Conservation (phyloP, 1,284 basidiomycete species). For the Lentinula novae-zelandiae region DNA sequence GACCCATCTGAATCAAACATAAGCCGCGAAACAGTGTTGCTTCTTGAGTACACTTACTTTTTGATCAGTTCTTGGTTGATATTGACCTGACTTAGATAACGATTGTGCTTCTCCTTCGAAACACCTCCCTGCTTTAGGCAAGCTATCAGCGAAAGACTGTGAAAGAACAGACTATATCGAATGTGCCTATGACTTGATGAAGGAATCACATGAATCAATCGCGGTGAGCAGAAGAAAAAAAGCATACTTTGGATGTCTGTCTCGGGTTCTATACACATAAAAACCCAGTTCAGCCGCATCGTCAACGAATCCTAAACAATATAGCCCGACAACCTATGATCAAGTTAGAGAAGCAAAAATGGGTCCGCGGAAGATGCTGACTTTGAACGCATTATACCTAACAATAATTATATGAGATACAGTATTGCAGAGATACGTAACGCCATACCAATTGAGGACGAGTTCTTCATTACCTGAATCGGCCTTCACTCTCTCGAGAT, state of each 20-base stretch:
- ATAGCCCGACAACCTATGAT: constrained; percentile 54
- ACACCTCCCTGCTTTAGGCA: constrained; percentile 46
- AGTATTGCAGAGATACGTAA: neutral
- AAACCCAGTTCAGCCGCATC: constrained; percentile 64
- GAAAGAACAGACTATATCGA: constrained; percentile 65
- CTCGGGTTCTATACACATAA: constrained; percentile 50
- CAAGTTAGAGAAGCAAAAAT: neutral
- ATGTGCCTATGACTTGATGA: constrained; percentile 55
- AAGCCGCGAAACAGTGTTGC: neutral
- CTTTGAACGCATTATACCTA: constrained; percentile 68
- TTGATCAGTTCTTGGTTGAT: constrained; percentile 57
- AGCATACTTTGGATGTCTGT: constrained; percentile 58
- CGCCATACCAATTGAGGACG: constrained; percentile 54
- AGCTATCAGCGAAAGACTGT: constrained; percentile 57
- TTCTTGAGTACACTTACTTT: constrained; percentile 33
- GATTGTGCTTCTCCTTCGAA: constrained; percentile 29
- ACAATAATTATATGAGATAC: constrained; percentile 2
- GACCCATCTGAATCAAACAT: constrained; percentile 46
- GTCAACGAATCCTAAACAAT: constrained; percentile 52
- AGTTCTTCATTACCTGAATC: constrained; percentile 46
- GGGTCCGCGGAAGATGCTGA: constrained; percentile 17
- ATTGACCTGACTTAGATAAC: constrained; percentile 53
- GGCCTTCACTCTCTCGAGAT: constrained; percentile 37
- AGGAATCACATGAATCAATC: neutral
- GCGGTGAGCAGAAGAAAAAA: neutral